Evolutionary conservation across 805 yeast species (phyloP).

Genomic region (Saccharomycopsis lassenensis): DNA sequence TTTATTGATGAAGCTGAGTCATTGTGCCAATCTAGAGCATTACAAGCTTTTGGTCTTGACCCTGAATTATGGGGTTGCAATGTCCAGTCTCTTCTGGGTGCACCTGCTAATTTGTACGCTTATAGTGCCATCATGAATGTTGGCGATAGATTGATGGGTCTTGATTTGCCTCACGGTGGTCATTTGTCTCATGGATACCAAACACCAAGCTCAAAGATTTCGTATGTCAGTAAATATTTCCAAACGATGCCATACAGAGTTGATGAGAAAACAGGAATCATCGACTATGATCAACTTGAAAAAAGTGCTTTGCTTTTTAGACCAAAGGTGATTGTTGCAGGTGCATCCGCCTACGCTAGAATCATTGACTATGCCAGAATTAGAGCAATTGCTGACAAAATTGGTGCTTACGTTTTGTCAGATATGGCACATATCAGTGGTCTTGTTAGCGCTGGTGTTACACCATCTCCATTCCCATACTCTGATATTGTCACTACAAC

Average conservation of each 20-base stretch:
- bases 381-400: constrained; percentile 93
- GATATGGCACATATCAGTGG: constrained; percentile 99
- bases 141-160: constrained; percentile 95
- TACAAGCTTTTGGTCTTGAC: constrained; percentile 73
- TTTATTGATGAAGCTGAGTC: constrained; percentile 89
- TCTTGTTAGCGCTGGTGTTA: constrained; percentile 89
- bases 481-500: constrained; percentile 98
- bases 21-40: constrained; percentile 89
- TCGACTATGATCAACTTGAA: constrained; percentile 93
- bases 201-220: constrained; percentile 80
- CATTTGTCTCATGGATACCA: constrained; percentile 98
- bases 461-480: constrained; percentile 91
- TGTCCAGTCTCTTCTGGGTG: constrained; percentile 92
- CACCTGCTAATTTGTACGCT: constrained; percentile 96
- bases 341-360: constrained; percentile 97
- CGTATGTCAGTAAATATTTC: constrained; percentile 92
- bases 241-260: constrained; percentile 99
- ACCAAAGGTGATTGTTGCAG: constrained; percentile 95
- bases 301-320: constrained; percentile 84
- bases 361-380: constrained; percentile 93
- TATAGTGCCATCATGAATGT: constrained; percentile 93
- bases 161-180: constrained; percentile 98
- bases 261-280: constrained; percentile 81
- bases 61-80: constrained; percentile 94
- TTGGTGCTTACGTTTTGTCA: constrained; percentile 90